Evolutionary conservation across 495 filamentous ascomycete genomes (phyloP).

Genomic region (Lasiosphaeris hirsuta): DNA sequence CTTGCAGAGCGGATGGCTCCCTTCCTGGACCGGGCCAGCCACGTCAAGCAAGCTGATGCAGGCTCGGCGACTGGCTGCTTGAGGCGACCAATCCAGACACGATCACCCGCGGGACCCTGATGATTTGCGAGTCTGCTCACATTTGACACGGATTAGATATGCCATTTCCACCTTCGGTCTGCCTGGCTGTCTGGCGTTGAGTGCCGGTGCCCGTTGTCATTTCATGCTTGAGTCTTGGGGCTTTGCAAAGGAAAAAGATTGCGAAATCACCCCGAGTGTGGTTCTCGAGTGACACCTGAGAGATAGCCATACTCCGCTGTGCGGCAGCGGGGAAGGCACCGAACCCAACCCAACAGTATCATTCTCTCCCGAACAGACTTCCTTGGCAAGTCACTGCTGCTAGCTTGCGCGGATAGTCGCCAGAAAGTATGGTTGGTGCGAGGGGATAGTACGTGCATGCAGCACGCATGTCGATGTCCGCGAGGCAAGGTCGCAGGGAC

Average conservation of each 20-base stretch:
- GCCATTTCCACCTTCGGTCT: too few species aligned
- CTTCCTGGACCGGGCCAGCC: slow-evolving; percentile 12
- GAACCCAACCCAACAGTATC: slow-evolving; percentile 2
- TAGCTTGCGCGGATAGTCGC: slow-evolving; percentile 18
- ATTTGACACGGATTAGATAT: neutral
- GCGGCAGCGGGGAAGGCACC: neutral
- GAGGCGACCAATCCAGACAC: slow-evolving; percentile 31
- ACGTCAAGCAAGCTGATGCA: slow-evolving; percentile 12
- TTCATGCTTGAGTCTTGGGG: too few species aligned
- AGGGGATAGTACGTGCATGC: slow-evolving; percentile 21
- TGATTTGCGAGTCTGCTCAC: slow-evolving; percentile 25
- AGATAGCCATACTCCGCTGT: slow-evolving; percentile 6
- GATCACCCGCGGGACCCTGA: neutral
- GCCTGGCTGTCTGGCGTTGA: too few species aligned
- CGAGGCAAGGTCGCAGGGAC: slow-evolving; percentile 20
- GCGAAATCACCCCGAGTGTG: too few species aligned
- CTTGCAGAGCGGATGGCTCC: slow-evolving; percentile 13
- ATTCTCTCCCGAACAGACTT: slow-evolving; percentile 18
- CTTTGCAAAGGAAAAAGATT: too few species aligned
- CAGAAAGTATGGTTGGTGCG: slow-evolving; percentile 7
- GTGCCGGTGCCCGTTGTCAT: too few species aligned
- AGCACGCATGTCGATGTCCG: slow-evolving; percentile 22
- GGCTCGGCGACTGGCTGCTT: slow-evolving; percentile 20
- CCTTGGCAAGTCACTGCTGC: slow-evolving; percentile 12
- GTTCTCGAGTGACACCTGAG: too few species aligned